A percentile compares a stretch with the other conserved stretches of the same genome.
phyloP scores from a whole-genome alignment of 202 grass and related monocot species.

The Panicum virgatum region DNA sequence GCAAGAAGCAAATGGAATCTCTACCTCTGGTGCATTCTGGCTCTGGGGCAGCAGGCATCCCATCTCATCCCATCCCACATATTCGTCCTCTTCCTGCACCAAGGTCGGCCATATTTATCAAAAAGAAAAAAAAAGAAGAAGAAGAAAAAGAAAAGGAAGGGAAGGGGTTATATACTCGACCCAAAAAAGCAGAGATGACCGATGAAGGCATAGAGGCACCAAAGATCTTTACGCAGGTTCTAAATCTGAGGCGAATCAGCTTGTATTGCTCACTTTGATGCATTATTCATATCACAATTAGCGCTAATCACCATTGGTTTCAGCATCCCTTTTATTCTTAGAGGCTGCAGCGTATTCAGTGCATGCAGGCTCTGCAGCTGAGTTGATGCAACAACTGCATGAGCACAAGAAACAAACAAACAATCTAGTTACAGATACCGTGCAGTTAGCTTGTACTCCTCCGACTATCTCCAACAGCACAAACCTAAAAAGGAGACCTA shows the following conservation, averaged over 20 bases:
- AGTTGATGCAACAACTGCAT: conserved; percentile 1
- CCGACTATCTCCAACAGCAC: too few relatives aligned
- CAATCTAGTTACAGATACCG: conserved; percentile 51
- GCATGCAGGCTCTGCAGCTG: neutral
- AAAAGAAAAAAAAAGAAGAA: neutral
- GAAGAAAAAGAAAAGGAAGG: neutral
- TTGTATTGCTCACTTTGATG: conserved; percentile 38
- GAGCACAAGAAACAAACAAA: conserved; percentile 46
- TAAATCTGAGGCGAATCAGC: conserved; percentile 23
- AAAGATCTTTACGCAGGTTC: conserved; percentile 33
- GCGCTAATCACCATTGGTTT: neutral
- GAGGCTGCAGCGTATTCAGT: neutral
- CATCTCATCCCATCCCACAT: conserved; percentile 32
- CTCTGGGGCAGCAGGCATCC: neutral
- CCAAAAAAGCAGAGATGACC: neutral
- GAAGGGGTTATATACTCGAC: neutral
- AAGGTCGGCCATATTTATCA: conserved; percentile 17
- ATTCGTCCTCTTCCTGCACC: neutral
- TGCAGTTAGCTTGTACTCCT: conserved; percentile 19
- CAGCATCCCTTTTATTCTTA: conserved; percentile 9
- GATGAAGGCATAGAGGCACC: neutral
- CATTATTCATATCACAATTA: neutral
- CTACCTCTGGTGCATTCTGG: neutral
- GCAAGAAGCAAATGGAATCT: conserved; percentile 26
- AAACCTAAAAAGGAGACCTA: too few relatives aligned